A percentile compares a stretch with the other conserved stretches of the same genome.
Conservation (phyloP, 2,329 filamentous ascomycete species). For the Pezicula rhizophila region DNA sequence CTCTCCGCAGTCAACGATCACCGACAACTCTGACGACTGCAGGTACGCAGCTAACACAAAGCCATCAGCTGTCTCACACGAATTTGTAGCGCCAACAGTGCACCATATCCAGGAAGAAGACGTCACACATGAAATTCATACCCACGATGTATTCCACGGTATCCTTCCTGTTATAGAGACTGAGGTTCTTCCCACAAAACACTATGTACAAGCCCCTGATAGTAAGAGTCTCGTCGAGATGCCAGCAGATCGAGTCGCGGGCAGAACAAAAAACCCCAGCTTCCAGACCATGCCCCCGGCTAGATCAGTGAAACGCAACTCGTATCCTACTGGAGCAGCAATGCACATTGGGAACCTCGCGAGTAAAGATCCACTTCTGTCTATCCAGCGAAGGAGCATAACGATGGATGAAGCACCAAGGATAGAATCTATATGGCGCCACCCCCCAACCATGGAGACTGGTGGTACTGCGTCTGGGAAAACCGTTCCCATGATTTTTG, state of each 20-base stretch:
- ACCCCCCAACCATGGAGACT: conserved; percentile 20
- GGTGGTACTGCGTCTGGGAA: conserved; percentile 4
- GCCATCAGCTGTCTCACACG: conserved; percentile 40
- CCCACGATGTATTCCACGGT: conserved; percentile 44
- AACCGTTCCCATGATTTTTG: conserved; percentile 13
- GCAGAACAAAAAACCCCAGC: conserved; percentile 7
- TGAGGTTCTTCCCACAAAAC: conserved; percentile 45
- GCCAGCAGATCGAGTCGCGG: conserved; percentile 34
- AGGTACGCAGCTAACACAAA: conserved; percentile 13
- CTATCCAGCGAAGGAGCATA: conserved; percentile 18
- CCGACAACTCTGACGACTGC: neutral
- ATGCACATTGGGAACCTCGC: neutral
- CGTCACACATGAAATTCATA: conserved; percentile 48
- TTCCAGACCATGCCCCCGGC: neutral
- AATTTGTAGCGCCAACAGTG: conserved; percentile 35
- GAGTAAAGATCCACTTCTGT: conserved; percentile 10
- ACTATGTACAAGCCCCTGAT: conserved; percentile 32
- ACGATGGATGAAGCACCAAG: conserved; percentile 16
- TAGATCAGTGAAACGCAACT: neutral
- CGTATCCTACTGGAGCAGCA: conserved; percentile 3
- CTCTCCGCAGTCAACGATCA: no score
- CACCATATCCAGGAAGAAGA: conserved; percentile 41
- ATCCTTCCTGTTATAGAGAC: conserved; percentile 47
- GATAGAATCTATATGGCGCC: conserved; percentile 24
- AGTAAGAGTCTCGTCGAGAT: conserved; percentile 40